Base-by-base conservation (phyloP, 2,329 filamentous ascomycete genomes). In the Sporothrix mexicana region DNA sequence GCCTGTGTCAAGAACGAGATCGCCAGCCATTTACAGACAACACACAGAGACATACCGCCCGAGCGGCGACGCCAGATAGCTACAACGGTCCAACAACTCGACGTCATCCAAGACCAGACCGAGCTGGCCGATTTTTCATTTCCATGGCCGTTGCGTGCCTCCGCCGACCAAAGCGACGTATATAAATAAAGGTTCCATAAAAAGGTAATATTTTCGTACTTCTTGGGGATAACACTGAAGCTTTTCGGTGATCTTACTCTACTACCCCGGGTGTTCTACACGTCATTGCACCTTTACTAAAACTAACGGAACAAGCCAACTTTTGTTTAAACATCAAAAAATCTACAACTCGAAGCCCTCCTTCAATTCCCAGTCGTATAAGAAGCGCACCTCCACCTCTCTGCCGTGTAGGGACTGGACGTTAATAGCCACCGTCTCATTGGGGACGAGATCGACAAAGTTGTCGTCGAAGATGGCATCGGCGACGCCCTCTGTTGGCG, bases 401-500 rank as follows among this genome's bases (percentile, higher is more conserved):
- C 55, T 36, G 10, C 55, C 55, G 6, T 30, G 55, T 23, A 59
- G 55, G 23, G 5, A 25, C 13, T 59, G 2, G 23, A 59, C 55
- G 23, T 30, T 15, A 7, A 59, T 30, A 2, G 7, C 55, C 10
- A 59, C 23, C 1, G 55, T 59, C 23, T 59, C 55, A 7, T 30
- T 30, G 12, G 64, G 64, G 7, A 68, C 64, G 15, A 70, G 51
- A 25, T 70, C 68, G 6, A 70, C 68, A 47, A 41, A 57, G 36
- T 70, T 70, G 53, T 70, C 53, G 20, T 70, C 68, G 13, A 57
- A 70, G 7, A 45, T n/a, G 9, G 51, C 68, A 13, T 57, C 36
- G 3, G 10, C 20, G 2, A 43, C 17, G 6, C 23, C 68, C 4
- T 70, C 53, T 3, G 30, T 45, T 23, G 41, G 20, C 23, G 41